These are phyloP conservation scores for Circinella minor DNA, from an alignment of 371 early-diverging fungal genomes.

Conservation along the genomic window DNA sequence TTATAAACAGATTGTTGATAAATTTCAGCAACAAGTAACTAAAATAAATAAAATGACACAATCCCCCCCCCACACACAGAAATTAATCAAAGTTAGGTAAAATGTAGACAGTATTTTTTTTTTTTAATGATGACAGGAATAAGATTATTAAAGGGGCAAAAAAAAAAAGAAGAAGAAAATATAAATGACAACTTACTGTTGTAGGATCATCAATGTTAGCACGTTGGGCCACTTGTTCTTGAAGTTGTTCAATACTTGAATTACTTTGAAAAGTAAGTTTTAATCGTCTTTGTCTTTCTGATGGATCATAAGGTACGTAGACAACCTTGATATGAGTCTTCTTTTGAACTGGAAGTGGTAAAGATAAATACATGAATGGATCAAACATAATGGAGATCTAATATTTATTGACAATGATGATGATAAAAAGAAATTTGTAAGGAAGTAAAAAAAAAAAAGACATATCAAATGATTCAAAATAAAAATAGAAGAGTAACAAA, in stretches of 20 bases:
- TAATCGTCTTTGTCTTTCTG: constrained; percentile 32
- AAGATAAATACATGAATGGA: constrained; percentile 72
- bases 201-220: constrained; percentile 49
- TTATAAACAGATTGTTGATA: constrained; percentile 66
- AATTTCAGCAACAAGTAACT: constrained; percentile 69
- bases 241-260: constrained; percentile 65
- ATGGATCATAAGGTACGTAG: constrained; percentile 62
- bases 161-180: neutral
- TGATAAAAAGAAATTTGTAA: no score
- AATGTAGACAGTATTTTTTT: no score
- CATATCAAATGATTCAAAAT: no score
- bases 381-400: constrained; percentile 71
- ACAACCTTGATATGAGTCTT: constrained; percentile 48
- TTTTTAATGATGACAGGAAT: no score
- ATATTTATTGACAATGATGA: no score
- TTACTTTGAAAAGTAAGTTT: constrained; percentile 56
- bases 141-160: no score
- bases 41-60: no score
- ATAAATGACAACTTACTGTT: constrained; percentile 27
- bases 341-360: constrained; percentile 66
- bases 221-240: constrained; percentile 64
- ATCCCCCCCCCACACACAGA: no score
- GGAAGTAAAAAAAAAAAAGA: no score
- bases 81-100: no score
- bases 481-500: neutral